These are phyloP conservation scores for Cercospora zeae-maydis DNA, from an alignment of 2,329 filamentous ascomycete genomes.

Conservation along the genomic window DNA sequence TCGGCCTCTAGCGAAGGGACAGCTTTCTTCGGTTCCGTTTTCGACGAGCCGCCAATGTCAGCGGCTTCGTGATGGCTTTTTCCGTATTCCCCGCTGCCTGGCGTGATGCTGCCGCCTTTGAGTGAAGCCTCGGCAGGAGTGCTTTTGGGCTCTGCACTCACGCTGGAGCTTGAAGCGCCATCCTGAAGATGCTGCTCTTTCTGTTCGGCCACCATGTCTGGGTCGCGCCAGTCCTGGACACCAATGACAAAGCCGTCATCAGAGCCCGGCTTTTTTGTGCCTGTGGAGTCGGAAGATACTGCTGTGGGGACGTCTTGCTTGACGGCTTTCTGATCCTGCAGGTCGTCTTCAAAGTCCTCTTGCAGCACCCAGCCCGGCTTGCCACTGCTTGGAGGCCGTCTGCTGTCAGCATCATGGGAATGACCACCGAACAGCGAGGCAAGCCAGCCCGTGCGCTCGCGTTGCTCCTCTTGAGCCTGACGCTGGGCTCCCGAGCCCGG, in stretches of 20 bases:
- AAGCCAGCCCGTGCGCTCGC: conserved; percentile 41
- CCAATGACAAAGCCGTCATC: conserved; percentile 72
- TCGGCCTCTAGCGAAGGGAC: conserved; percentile 20
- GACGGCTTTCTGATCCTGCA: conserved; percentile 39
- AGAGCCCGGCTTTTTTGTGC: conserved; percentile 29
- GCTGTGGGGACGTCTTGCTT: conserved; percentile 34
- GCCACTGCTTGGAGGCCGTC: conserved; percentile 67
- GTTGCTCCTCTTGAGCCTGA: conserved; percentile 9
- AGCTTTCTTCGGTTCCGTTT: conserved; percentile 15
- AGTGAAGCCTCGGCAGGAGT: conserved; percentile 28
- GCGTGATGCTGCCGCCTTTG: conserved; percentile 65
- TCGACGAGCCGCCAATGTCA: conserved; percentile 19
- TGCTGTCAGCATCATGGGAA: conserved; percentile 43
- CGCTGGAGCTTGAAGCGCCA: conserved; percentile 25
- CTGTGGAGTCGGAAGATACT: conserved; percentile 35
- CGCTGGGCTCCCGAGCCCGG: conserved; percentile 30
- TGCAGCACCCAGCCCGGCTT: conserved; percentile 70
- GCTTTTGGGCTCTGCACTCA: conserved; percentile 23
- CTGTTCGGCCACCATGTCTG: conserved; percentile 59
- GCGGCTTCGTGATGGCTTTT: conserved; percentile 38
- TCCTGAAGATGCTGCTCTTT: conserved; percentile 29
- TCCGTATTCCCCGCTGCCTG: conserved; percentile 68
- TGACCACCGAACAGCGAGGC: conserved; percentile 39
- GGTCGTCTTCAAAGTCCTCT: conserved; percentile 61
- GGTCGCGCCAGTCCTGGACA: conserved; percentile 83